Percentiles rank a stretch among this genome's conserved stretches.
phyloP scores from a whole-genome alignment of 768 basidiomycete species.

The Fomitopsis pulvina region DNA sequence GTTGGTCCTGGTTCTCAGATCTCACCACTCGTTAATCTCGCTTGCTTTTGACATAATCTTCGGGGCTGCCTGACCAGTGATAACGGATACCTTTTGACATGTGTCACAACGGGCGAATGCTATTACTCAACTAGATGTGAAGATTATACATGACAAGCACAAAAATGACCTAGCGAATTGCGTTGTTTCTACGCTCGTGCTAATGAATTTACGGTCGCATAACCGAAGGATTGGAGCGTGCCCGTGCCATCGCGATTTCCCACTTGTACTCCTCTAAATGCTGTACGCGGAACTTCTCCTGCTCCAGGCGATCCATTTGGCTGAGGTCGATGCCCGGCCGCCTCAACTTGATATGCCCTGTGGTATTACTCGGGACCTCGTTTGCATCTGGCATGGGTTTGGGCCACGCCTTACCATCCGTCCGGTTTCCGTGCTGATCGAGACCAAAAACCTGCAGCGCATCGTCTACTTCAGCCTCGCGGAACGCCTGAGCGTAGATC shows the following conservation, averaged over 20 bases:
- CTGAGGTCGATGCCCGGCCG: not conserved
- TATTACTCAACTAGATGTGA: not conserved
- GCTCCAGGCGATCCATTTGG: not conserved
- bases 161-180: too few relatives aligned
- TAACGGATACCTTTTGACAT: too few relatives aligned
- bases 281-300: not conserved
- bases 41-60: not conserved
- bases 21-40: not conserved
- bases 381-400: not conserved
- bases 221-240: not conserved
- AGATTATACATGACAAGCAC: not conserved
- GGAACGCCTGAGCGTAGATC: conserved; percentile 9
- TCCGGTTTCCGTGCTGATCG: conserved; percentile 19
- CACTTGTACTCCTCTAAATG: not conserved
- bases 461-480: conserved; percentile 14
- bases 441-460: conserved; percentile 22
- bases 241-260: not conserved
- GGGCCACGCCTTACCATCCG: conserved; percentile 17
- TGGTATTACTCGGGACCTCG: not conserved
- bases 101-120: not conserved
- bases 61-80: not conserved
- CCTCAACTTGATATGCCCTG: not conserved
- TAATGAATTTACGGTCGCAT: not conserved
- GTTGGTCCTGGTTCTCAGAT: not conserved
- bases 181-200: too few relatives aligned